Base-by-base conservation (phyloP, 1,284 basidiomycete genomes). In the Marasmius tenuissimus region DNA sequence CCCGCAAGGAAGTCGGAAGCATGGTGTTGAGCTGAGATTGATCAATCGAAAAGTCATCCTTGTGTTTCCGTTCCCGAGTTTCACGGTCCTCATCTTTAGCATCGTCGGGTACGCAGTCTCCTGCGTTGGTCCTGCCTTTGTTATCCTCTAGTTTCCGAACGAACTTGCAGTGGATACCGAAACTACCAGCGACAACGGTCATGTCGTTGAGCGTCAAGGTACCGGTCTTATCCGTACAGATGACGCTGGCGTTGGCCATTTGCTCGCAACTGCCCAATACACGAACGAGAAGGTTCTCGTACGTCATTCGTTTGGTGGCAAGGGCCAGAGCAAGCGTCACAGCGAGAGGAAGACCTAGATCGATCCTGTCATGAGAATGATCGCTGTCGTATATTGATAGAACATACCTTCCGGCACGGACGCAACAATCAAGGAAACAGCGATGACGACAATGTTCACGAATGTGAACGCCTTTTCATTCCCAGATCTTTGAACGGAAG, bases 231-330 rank as follows among this genome's bases (percentile, higher is more conserved):
- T 97, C 95, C 20, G 96, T 98, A 78, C 96, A 98, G 34, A 98
- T 86, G 64, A 98, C 96, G 22, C 92, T 97, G 12, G 96, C 93
- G 72, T 98, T 98, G 38, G 93, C 97, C 96, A 98, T 99, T 7
- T 94, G 98, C 81, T 98, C 97, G 76, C 97, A 99, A 33, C 94
- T 95, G 12, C 94, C 93, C 39, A 99, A 86, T 2, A 98, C 91
- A 66, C 97, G 94, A 18, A 99, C 97, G 53, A 99, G 87, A 0
- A 99, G 81, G 64, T 97, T 97, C 75, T 96, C 92, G 71, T 90
- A 86, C 18, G 96, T 94, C 97, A 99, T 99, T 34, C 96, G 89
- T 72, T 94, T 96, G 52, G 97, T 99, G 0, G 97, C 97, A 71
- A 98, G 98, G 0, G 97, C 94, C 27, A 99, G 82, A 0, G 97